Base-by-base conservation (phyloP, 371 early-diverging fungal species). In the Mucor ambiguus region DNA sequence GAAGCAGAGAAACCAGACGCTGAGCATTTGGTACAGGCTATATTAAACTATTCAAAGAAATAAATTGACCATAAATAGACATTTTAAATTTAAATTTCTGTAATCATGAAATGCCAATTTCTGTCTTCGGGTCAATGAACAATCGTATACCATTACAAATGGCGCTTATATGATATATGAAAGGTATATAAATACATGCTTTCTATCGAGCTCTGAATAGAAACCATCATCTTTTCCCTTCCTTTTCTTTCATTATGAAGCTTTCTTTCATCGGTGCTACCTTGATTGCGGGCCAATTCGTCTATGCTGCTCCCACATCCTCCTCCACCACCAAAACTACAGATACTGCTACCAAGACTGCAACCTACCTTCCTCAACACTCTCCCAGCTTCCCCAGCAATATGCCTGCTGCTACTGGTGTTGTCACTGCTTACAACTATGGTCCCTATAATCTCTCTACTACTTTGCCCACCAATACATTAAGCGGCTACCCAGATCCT, bases 1-100 rank as follows among this genome's bases (percentile, higher is more conserved):
- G 70, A 75, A 48, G 82, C 86, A 18, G 60, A 61, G 9, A 68
- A 68, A 28, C 88, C 88, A 16, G 75, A 80, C 52, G 76, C 84
- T 6, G 33, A 64, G 2, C 72, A 64, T 54, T 41, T 86, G 4
- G 55, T 82, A 0, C 26, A 61, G 5, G 81, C 79, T 9, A 72
- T 84, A 3, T 56, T 56, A 8, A 9, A 56, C 33, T 56, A 33
- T 33, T 52, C 52, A 52, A 52, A 52, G 16, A 52, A 52, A 52
- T 52, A 52, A 52, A 52, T 28, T 52, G 52, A 52, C 28, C 28
- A 52, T 52, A 52, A 52, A 52, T 28, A 52, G 52, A 52, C 52
- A 52, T 48, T 48, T 48, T 24, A 22, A 18, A 44, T 20, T 46
- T 22, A 46, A 22, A 48, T 48, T 48, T 48, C 24, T 46, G n/a